Base-by-base conservation (phyloP, 139 green algal species). In the Asterochloris erici region DNA sequence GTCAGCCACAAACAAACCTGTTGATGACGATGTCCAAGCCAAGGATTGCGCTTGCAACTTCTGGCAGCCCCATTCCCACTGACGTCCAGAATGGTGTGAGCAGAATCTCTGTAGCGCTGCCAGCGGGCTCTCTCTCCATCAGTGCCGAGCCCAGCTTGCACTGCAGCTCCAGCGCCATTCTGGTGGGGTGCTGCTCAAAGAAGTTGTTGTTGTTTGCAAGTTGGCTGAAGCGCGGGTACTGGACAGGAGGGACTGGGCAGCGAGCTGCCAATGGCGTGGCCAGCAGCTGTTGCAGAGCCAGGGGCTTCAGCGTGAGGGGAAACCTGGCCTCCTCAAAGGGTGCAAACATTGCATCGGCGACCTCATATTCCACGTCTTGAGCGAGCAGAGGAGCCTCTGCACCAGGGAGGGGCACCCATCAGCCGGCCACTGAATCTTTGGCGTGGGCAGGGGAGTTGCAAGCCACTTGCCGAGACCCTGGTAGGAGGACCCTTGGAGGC, bases 21-120 rank as follows among this genome's bases (percentile, higher is more conserved):
- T 79, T 79, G 64, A 68, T 1, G 12, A 0, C 17, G 16, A 79
- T 38, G 68, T 54, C 47, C 28, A 79, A 47, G 74, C 74, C 74
- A 24, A 79, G 74, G 23, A 64, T 29, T 12, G 14, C 27, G n/a
- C 28, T 38, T 14, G 74, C 74, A 63, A 78, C 27, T 11, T 78
- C 74, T 68, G 74, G 74, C 74, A 79, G 29, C n/a, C 29, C 66
- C 38, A 68, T 47, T 9, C 74, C 74, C 27, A 79, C 74, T 79
- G 11, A 0, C 23, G 64, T 60, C 74, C 74, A 79, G 47, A 79
- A 79, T 24, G 47, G 64, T 27, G 74, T 68, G 19, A 68, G 38
- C 64, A 79, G 74, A 68, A 79, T 15, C 23, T 79, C 17, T 68
- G 74, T 68, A 47, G 74, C 38, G 38, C 0, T 79, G 74, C 74